Base-by-base conservation (phyloP, 129 eudicot genomes). In the Kitagawia praeruptora region DNA sequence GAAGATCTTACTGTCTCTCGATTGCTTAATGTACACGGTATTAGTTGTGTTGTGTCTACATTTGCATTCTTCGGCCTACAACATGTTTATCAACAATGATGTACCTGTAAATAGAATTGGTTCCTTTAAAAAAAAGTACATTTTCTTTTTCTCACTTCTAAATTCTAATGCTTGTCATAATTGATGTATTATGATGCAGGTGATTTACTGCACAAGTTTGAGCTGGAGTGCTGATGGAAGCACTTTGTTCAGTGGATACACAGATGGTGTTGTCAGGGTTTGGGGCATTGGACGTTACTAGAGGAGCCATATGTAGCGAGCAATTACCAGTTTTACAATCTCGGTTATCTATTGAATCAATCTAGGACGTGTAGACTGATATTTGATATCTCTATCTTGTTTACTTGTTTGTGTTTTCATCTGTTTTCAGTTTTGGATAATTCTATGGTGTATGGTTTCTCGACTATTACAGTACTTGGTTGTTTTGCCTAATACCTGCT, bases 151-250 rank as follows among this genome's bases (percentile, higher is more conserved):
- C 9, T 69, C 44, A 15, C 42, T 5, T 39, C 25, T 18, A 38
- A 15, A n/a, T 5, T 39, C 25, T 18, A 38, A 6, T 70, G 3
- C 15, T 10, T 25, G 0, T 28, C 19, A 27, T 66, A 12, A 31
- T 67, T 67, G 23, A 28, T n/a, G 3, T 5, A 61, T 1, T 8
- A 61, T 67, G 73, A 13, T 67, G 23, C 75, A 70, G 75, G 75
- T 70, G 39, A 70, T 70, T 18, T 70, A 70, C 75, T 70, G 75
- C 42, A 70, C 75, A 38, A 70, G 75, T 39, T 39, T 70, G 46
- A 70, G 75, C 75, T 70, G 75, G 75, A 70, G 75, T 19, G 75
- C 75, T 28, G 75, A 70, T 70, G 75, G 75, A 70, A 34, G 45
- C 75, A 70, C 75, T 7, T 37, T 70, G 46, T 70, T 70, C 75